phyloP scores from a whole-genome alignment of 208 protist genomes.

The Lotmaria passim region DNA sequence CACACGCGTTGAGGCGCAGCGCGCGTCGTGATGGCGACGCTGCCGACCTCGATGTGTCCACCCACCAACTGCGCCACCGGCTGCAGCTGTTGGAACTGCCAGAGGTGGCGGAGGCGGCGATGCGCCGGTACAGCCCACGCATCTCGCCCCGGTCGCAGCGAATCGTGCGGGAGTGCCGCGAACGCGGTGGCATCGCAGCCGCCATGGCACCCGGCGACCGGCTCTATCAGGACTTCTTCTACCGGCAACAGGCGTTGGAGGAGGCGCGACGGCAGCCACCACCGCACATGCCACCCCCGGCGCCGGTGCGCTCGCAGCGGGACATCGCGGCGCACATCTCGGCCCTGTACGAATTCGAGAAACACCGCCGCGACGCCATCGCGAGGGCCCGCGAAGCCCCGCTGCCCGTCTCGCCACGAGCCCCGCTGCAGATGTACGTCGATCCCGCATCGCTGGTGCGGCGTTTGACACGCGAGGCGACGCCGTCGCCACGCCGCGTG shows the following conservation, averaged over 20 bases:
- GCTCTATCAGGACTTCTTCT: slow-evolving; percentile 51
- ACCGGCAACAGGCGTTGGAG: slow-evolving; percentile 21
- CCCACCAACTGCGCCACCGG: slow-evolving; percentile 50
- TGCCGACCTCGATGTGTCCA: slow-evolving; percentile 14
- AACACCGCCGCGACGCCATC: slow-evolving; percentile 43
- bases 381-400: slow-evolving; percentile 44
- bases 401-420: slow-evolving; percentile 5
- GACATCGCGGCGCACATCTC: slow-evolving; percentile 63
- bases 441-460: slow-evolving; percentile 44
- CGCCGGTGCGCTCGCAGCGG: slow-evolving; percentile 30
- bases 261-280: background rate
- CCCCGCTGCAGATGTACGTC: slow-evolving; percentile 31
- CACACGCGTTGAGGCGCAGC: slow-evolving; percentile 10
- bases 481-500: slow-evolving; percentile 11
- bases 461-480: slow-evolving; percentile 38
- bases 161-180: slow-evolving; percentile 48
- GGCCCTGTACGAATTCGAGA: slow-evolving; percentile 53
- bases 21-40: background rate
- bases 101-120: slow-evolving; percentile 22
- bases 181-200: slow-evolving; percentile 23
- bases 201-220: slow-evolving; percentile 49
- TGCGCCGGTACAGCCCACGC: slow-evolving; percentile 37
- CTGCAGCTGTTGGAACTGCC: slow-evolving; percentile 57
- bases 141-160: slow-evolving; percentile 52
- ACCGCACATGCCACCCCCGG: background rate